Conservation (phyloP, 2,329 filamentous ascomycete genomes). For the Fusarium nygamai region DNA sequence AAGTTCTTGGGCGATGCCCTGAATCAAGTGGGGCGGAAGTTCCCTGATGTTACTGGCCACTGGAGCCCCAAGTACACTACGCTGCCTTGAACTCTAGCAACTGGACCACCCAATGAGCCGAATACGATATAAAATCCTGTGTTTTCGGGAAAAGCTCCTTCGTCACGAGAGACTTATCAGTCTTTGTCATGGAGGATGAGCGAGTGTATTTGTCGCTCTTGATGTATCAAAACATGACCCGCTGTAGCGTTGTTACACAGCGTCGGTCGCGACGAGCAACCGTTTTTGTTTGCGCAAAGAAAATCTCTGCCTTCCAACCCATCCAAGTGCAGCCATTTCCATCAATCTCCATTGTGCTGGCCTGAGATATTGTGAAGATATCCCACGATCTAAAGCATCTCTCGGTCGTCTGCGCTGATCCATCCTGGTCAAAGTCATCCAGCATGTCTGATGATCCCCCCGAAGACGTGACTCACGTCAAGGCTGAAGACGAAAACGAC, state of each 20-base stretch:
- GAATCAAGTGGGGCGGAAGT: background rate
- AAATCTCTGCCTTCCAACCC: background rate
- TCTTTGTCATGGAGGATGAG: too few relatives aligned
- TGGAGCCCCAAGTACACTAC: too few relatives aligned
- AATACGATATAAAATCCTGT: too few relatives aligned
- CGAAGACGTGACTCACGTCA: background rate
- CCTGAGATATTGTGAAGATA: background rate
- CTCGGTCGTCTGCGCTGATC: background rate
- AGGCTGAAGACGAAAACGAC: background rate
- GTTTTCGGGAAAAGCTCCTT: too few relatives aligned
- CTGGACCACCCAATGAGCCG: too few relatives aligned
- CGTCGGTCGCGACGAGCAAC: background rate
- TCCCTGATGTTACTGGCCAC: background rate
- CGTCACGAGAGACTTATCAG: too few relatives aligned
- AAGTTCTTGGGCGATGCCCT: background rate
- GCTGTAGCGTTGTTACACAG: background rate
- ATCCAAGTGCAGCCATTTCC: fast-evolving
- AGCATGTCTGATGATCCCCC: background rate
- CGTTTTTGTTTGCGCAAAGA: background rate
- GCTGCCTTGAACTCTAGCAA: too few relatives aligned
- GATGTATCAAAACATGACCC: background rate
- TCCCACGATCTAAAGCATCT: background rate
- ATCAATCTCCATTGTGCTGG: fast-evolving
- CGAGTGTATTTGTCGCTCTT: background rate
- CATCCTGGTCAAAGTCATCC: background rate